A percentile compares a stretch with the other conserved stretches of the same genome.
Conservation (phyloP, 345 rosid genomes). For the Anacardium occidentale region DNA sequence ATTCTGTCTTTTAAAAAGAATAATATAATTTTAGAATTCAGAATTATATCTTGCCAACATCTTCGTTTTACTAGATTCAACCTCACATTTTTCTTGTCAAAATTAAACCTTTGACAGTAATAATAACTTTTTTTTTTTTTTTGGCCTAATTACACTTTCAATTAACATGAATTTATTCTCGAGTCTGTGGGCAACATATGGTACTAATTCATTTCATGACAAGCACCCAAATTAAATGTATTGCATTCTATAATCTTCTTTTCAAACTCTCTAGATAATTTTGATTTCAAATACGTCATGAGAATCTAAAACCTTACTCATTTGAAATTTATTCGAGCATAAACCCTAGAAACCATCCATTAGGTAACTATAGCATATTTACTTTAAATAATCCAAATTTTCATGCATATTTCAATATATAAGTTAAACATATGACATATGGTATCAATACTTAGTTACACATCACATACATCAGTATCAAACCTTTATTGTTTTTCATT, state of each 20-base stretch:
- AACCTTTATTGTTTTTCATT: neutral
- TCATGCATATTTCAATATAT: neutral
- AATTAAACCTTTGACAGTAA: no score
- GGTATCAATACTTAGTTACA: constrained; percentile 24
- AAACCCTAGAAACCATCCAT: neutral
- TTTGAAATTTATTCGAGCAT: neutral
- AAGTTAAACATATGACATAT: neutral
- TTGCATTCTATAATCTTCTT: neutral
- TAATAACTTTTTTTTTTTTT: no score
- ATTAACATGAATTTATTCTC: neutral
- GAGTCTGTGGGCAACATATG: constrained; percentile 1
- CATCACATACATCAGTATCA: constrained; percentile 11
- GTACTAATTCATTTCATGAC: constrained; percentile 6
- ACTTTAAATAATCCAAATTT: neutral
- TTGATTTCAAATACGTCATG: neutral
- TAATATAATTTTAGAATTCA: no score
- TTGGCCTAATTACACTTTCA: neutral
- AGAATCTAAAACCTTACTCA: neutral
- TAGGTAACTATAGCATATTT: neutral
- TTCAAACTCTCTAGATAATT: constrained; percentile 4
- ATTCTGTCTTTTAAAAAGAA: no score
- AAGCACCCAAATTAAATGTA: neutral
- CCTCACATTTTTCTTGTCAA: no score
- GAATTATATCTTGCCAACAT: no score
- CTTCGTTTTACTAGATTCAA: no score